Evolutionary conservation across 441 rosid species (phyloP), one percentile per base, ranked within the genome.

Genomic region (Adansonia grandidieri): DNA sequence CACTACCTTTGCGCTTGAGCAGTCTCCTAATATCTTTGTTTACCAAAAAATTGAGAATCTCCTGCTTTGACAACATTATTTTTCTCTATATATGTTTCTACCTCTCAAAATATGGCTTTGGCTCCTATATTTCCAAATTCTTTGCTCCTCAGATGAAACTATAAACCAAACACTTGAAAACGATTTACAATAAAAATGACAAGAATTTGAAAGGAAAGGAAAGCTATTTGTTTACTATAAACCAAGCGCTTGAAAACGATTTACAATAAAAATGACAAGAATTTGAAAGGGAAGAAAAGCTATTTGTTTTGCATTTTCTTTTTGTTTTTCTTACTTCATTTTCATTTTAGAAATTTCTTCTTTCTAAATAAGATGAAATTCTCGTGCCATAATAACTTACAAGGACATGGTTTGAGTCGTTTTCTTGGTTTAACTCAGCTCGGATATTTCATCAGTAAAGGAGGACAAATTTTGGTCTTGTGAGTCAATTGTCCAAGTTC

Each of bases 1-100:
- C 97, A 82, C 93, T 91, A 73, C 88, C 96, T 83, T 93, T 95
- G 82, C 97, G 94, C 87, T 95, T 92, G 44, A 95, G 91, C 42
- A 92, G 84, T 88, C 88, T 95, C 85, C 92, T 87, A 14, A 75
- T 94, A 85, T 92, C 94, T 81, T 88, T 90, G 42, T 83, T 83
- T 6, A 87, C 83, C 79, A 93, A 80, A 77, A 91, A 88, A 84
- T 82, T 85, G 78, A 95, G 72, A 87, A 95, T 85, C 67, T 87
- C 86, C 13, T 80, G 61, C 10, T 75, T 70, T 1, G 54, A 62
- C 78, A 84, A n/a, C 86, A 81, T 86, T 67, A 37, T n/a, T 10
- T 4, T 60, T 14, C 65, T 11, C 40, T 24, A 22, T 10, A 11
- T 3, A 13, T 53, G 15, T 5, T 53, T 4, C 15, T 51, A 51